A percentile compares a stretch with the other conserved stretches of the same genome.
Conservation (phyloP, 306 rosid species). For the Bauhinia variegata region DNA sequence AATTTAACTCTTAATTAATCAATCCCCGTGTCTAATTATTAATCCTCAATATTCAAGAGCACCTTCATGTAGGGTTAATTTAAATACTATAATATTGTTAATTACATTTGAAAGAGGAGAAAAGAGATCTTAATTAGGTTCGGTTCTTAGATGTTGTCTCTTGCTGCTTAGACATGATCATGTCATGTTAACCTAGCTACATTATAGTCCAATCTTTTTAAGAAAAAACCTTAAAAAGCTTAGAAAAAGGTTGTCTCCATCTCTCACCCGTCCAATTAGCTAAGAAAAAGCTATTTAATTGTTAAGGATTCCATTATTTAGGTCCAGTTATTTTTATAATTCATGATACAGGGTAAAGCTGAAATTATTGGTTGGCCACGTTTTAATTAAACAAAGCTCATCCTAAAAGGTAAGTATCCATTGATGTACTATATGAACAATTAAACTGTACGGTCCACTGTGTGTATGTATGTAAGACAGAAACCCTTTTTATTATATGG, state of each 20-base stretch:
- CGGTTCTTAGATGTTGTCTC: conserved; percentile 17
- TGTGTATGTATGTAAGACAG: background rate
- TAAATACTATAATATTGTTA: background rate
- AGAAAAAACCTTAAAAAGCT: background rate
- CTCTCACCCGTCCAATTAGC: background rate
- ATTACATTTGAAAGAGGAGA: background rate
- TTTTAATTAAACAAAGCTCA: background rate
- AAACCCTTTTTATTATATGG: background rate
- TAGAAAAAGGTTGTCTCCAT: too few species aligned
- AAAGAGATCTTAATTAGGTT: background rate
- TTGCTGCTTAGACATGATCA: conserved; percentile 30
- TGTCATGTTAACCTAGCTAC: conserved; percentile 33
- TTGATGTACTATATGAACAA: background rate
- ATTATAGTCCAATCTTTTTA: background rate
- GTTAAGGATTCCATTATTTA: background rate
- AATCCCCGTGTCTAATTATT: background rate
- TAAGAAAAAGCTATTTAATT: background rate
- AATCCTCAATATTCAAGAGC: background rate
- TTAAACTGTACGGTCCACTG: background rate
- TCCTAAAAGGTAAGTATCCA: background rate
- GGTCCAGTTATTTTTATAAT: background rate
- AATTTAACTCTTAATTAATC: background rate
- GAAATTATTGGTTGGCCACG: conserved; percentile 17
- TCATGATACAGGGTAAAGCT: conserved; percentile 4
- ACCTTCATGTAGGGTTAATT: background rate